Evolutionary conservation across 805 yeast species (phyloP), one percentile per base, ranked within the genome.

Genomic region (Kodamaea neixiangensis): DNA sequence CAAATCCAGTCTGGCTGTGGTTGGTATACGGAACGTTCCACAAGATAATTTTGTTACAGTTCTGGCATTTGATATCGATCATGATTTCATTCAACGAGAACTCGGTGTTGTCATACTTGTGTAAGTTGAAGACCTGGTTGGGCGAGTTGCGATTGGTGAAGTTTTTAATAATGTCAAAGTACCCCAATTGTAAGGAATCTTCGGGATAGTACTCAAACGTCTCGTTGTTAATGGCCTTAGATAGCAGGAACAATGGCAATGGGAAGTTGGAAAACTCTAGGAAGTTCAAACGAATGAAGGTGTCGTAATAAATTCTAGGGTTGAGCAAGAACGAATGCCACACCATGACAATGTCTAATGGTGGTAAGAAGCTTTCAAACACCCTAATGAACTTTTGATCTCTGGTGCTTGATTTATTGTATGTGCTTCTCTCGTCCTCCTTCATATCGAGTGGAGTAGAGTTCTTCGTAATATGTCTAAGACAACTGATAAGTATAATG

Each of bases 251-350:
- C 33, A 59, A 48, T 2, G 69, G 69, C 39, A 64, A 65, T 3
- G 61, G 58, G 45, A 40, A 54, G 10, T 46, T 46, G 17, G 57
- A 49, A 38, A 62, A 59, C 34, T 50, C 48, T 5, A 52, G 22
- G 17, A 59, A 54, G 37, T 55, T 31, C 42, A 57, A 57, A 17
- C 62, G 52, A 1, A 44, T 49, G 37, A 55, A 54, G 5, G 44
- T 46, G 19, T 62, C 63, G 37, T 57, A 54, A 34, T 47, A 54
- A 1, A 56, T 18, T 22, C 46, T 1, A 60, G 65, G 62, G 35
- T 62, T 60, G 44, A 61, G 50, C 39, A 61, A 44, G 46, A 62
- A 60, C 1, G 63, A 52, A 40, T 62, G 59, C 67, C 65, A 62
- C 13, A 63, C 59, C 58, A 61, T 47, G 13, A 61, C 17, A 2